phyloP scores from a whole-genome alignment of 2,329 filamentous ascomycete species.

The Dactylellina drechsleri region DNA sequence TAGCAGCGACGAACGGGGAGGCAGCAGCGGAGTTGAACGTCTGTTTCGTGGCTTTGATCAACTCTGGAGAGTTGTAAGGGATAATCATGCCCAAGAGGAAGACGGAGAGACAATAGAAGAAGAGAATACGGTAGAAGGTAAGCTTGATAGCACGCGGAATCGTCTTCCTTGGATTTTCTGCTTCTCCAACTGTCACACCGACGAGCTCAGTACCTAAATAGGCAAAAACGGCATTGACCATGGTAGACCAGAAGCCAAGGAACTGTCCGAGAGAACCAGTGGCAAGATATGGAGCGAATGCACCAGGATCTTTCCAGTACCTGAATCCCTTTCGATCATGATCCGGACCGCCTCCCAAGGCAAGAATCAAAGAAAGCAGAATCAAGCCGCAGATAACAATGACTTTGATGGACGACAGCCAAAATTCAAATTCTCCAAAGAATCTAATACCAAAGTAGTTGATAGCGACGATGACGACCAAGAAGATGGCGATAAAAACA shows the following conservation, averaged over 20 bases:
- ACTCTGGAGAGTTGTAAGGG: constrained; percentile 72
- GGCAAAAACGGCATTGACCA: constrained; percentile 81
- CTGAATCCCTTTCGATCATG: constrained; percentile 72
- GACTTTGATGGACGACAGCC: constrained; percentile 72
- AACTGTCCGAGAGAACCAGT: constrained; percentile 65
- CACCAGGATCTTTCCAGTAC: constrained; percentile 73
- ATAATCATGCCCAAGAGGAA: constrained; percentile 80
- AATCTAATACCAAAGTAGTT: constrained; percentile 76
- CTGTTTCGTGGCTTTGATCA: constrained; percentile 69
- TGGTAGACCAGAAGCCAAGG: constrained; percentile 74
- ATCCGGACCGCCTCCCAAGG: constrained; percentile 73
- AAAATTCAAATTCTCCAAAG: constrained; percentile 75
- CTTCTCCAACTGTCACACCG: constrained; percentile 80
- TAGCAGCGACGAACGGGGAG: constrained; percentile 80
- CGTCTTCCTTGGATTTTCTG: constrained; percentile 79
- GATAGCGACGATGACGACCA: constrained; percentile 72
- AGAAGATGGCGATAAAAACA: constrained; percentile 79
- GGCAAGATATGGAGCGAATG: constrained; percentile 66
- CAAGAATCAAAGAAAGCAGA: constrained; percentile 72
- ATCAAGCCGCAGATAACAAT: constrained; percentile 74
- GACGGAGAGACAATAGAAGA: constrained; percentile 81
- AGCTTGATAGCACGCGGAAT: constrained; percentile 81
- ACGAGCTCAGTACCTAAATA: constrained; percentile 81
- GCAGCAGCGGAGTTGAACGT: constrained; percentile 67
- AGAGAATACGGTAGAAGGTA: constrained; percentile 81